phyloP scores from a whole-genome alignment of 2,329 filamentous ascomycete genomes.

The Endothia cerciana region DNA sequence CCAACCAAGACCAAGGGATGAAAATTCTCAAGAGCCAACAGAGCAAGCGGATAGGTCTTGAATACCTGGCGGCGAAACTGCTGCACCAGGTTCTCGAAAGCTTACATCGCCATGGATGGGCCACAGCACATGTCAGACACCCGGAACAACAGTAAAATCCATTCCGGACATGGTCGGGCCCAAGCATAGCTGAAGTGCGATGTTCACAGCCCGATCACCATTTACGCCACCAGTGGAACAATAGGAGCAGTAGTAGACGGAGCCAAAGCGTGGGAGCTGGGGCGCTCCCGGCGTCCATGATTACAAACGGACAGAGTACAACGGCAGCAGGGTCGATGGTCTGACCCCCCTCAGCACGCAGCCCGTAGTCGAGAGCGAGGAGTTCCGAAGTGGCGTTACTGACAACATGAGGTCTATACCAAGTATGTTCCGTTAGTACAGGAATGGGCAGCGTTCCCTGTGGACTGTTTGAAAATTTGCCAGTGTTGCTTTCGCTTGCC shows the following conservation, averaged over 20 bases:
- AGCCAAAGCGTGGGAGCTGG: not conserved
- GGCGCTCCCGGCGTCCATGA: not conserved
- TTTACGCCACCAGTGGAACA: not conserved
- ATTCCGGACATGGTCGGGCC: not conserved
- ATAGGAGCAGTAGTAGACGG: not conserved
- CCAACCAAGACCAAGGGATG: not conserved
- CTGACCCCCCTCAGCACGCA: not conserved
- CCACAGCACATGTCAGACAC: not conserved
- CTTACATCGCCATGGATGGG: not conserved
- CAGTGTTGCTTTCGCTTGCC: not conserved
- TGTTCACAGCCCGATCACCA: not conserved
- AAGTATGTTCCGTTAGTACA: not conserved
- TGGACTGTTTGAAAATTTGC: not conserved
- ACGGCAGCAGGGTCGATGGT: not conserved
- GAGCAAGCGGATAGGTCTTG: not conserved
- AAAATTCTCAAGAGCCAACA: not conserved
- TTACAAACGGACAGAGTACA: not conserved
- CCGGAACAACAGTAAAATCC: not conserved
- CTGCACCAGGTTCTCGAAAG: not conserved
- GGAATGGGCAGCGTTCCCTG: not conserved
- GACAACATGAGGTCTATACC: not conserved
- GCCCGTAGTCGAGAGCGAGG: not conserved
- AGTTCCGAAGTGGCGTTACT: not conserved
- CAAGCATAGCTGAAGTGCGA: not conserved
- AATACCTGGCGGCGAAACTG: not conserved